phyloP scores from a whole-genome alignment of 768 basidiomycete genomes.

The Stropharia rugosoannulata region DNA sequence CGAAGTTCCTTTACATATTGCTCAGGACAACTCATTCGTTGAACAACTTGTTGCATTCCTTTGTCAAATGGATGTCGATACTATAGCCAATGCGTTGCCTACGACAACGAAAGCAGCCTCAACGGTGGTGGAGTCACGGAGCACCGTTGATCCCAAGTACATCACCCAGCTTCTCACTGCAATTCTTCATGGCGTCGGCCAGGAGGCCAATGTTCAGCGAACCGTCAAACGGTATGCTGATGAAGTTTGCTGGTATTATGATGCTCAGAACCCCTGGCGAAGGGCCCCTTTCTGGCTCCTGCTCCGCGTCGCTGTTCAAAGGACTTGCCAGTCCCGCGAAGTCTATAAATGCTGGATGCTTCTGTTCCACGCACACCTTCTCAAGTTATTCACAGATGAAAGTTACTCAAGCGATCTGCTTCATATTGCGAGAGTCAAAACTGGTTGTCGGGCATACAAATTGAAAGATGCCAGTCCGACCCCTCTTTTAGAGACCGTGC shows the following conservation, averaged over 20 bases:
- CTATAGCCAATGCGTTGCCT: constrained; percentile 28
- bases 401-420: constrained; percentile 33
- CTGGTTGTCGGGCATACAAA: constrained; percentile 36
- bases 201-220: constrained; percentile 22
- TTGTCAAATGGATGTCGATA: constrained; percentile 31
- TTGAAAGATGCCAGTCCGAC: constrained; percentile 25
- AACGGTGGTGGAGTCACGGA: constrained; percentile 33
- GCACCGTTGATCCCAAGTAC: constrained; percentile 42
- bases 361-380: constrained; percentile 33
- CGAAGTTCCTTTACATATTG: constrained; percentile 25
- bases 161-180: constrained; percentile 48
- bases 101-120: constrained; percentile 36
- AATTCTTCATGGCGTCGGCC: constrained; percentile 41
- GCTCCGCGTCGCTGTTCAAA: constrained; percentile 45
- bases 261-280: constrained; percentile 43
- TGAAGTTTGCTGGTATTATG: constrained; percentile 33
- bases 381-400: constrained; percentile 18
- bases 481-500: constrained; percentile 17
- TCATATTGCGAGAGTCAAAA: constrained; percentile 30
- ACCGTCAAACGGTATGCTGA: constrained; percentile 15
- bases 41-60: constrained; percentile 39
- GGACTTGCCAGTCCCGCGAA: constrained; percentile 21
- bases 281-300: constrained; percentile 51
- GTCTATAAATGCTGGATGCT: constrained; percentile 50
- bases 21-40: constrained; percentile 28